Evolutionary conservation across 495 filamentous ascomycete genomes (phyloP).

Genomic region (Hypoxylon rickii): DNA sequence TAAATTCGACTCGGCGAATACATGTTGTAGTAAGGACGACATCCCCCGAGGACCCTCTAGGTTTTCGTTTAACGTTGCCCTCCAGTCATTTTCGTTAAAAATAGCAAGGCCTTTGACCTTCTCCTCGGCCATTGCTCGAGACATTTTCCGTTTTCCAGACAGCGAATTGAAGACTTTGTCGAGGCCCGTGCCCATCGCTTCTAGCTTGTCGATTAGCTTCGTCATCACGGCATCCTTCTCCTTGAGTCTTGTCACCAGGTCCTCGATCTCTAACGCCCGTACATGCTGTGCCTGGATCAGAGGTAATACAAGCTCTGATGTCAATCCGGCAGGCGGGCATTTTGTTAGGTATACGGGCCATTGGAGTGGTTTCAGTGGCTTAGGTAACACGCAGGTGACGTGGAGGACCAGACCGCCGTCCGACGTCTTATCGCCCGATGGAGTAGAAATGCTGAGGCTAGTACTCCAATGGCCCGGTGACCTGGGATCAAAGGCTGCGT

Average conservation of each 20-base stretch:
- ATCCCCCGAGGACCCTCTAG: conserved; percentile 41
- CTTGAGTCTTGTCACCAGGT: conserved; percentile 62
- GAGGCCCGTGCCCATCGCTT: conserved; percentile 67
- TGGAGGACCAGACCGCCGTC: conserved; percentile 57
- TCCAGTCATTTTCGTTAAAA: conserved; percentile 58
- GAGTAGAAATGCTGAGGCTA: conserved; percentile 40
- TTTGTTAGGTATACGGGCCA: conserved; percentile 69
- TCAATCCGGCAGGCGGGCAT: conserved; percentile 57
- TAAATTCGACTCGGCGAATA: conserved; percentile 43
- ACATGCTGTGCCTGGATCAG: conserved; percentile 62
- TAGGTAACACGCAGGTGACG: conserved; percentile 65
- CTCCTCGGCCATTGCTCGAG: conserved; percentile 51
- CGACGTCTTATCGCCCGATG: conserved; percentile 22
- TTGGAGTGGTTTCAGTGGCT: conserved; percentile 66
- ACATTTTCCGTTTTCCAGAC: conserved; percentile 54
- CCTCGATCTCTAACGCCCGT: conserved; percentile 54
- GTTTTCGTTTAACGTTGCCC: conserved; percentile 30
- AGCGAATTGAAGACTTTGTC: conserved; percentile 71
- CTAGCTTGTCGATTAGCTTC: conserved; percentile 78
- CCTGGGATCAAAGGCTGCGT: conserved; percentile 57
- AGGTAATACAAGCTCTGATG: conserved; percentile 69
- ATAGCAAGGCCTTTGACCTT: conserved; percentile 59
- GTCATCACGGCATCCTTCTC: conserved; percentile 82
- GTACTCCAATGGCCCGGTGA: conserved; percentile 45
- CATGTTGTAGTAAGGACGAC: conserved; percentile 39